These are phyloP conservation scores for Rhodosporidiobolus sp. DNA, from an alignment of 768 basidiomycete species.

Conservation along the genomic window DNA sequence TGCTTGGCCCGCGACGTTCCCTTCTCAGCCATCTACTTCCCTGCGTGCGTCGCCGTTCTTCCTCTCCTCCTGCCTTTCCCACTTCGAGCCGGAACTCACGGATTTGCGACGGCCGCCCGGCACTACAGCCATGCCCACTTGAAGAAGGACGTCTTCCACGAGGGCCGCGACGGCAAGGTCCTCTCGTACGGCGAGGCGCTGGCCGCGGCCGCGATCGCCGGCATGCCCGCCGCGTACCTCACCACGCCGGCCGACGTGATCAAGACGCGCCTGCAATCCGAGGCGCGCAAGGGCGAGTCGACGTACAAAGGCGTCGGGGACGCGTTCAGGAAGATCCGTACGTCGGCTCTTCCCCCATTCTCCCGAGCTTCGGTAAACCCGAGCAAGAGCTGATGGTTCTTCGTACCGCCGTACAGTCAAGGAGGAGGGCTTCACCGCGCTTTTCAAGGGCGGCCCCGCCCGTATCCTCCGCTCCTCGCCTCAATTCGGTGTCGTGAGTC, in stretches of 20 bases:
- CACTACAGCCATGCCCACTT: slow-evolving; percentile 47
- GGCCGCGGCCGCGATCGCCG: slow-evolving; percentile 74
- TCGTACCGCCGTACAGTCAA: slow-evolving; percentile 56
- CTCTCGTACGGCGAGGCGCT: slow-evolving; percentile 87
- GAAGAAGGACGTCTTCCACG: slow-evolving; percentile 90
- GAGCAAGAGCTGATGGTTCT: neutral
- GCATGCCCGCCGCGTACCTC: slow-evolving; percentile 82
- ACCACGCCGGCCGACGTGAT: slow-evolving; percentile 70
- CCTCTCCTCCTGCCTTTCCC: neutral
- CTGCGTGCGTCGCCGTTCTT: slow-evolving; percentile 49
- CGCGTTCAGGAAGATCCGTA: slow-evolving; percentile 85
- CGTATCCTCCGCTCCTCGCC: slow-evolving; percentile 70
- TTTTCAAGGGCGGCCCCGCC: slow-evolving; percentile 89
- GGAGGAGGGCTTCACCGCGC: slow-evolving; percentile 82
- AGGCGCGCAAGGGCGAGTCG: slow-evolving; percentile 84
- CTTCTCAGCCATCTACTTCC: slow-evolving; percentile 65
- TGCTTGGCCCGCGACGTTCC: slow-evolving; percentile 93
- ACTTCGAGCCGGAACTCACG: neutral
- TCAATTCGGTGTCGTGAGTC: slow-evolving; percentile 71
- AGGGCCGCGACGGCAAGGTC: slow-evolving; percentile 92
- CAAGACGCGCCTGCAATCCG: slow-evolving; percentile 92
- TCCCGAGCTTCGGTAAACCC: too few species aligned
- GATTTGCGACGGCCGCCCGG: too few species aligned
- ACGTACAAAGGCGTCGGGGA: slow-evolving; percentile 85
- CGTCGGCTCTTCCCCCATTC: slow-evolving; percentile 47